These are phyloP conservation scores for Kwoniella heveanensis DNA, from an alignment of 768 basidiomycete genomes.

Conservation along the genomic window DNA sequence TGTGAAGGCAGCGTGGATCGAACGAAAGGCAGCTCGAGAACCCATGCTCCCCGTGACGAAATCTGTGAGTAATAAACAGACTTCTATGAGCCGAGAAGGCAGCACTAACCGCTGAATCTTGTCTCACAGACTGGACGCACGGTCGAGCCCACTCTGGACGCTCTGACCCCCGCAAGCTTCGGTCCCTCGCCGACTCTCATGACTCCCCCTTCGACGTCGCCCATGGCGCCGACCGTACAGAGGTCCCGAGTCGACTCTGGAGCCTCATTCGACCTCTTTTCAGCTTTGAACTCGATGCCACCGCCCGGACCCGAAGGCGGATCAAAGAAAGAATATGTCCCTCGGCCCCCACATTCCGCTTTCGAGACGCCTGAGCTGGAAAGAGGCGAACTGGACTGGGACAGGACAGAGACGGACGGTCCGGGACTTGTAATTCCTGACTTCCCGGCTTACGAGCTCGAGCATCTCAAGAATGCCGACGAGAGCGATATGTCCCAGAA, in stretches of 20 bases:
- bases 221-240: background rate
- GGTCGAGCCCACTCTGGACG: background rate
- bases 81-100: too few species aligned
- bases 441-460: background rate
- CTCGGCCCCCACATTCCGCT: background rate
- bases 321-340: background rate
- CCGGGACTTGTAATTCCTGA: background rate
- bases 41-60: background rate
- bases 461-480: background rate
- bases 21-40: background rate
- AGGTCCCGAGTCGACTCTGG: slow-evolving; percentile 6
- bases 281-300: slow-evolving; percentile 6
- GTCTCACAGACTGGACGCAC: background rate
- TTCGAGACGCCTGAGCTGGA: background rate
- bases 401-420: background rate
- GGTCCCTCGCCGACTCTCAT: background rate
- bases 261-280: slow-evolving; percentile 13
- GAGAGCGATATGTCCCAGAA: background rate
- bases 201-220: background rate
- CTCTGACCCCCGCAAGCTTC: background rate
- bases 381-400: background rate
- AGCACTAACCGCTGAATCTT: background rate
- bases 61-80: slow-evolving; percentile 1
- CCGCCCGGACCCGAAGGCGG: background rate
- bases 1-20: slow-evolving; percentile 21